phyloP scores from a whole-genome alignment of 306 rosid species.

The Bauhinia variegata region DNA sequence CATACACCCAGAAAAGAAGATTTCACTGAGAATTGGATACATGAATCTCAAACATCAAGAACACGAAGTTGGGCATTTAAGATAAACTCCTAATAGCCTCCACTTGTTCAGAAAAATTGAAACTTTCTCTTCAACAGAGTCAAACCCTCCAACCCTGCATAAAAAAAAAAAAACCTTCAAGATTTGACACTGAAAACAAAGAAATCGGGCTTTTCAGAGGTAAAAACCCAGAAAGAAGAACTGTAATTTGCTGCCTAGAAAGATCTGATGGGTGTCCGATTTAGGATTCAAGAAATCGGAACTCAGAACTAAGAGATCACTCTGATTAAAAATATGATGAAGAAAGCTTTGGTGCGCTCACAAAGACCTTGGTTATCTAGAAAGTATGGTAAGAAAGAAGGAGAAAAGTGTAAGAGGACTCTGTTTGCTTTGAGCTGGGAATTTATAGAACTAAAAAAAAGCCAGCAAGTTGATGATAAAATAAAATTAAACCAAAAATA shows the following conservation, averaged over 20 bases:
- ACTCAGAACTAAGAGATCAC: neutral
- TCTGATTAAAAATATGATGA: slow-evolving; percentile 20
- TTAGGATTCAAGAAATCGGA: neutral
- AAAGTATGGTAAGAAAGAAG: slow-evolving; percentile 16
- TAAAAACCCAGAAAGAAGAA: neutral
- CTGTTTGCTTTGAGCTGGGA: neutral
- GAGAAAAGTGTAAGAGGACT: slow-evolving; percentile 46
- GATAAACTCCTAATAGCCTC: slow-evolving; percentile 17
- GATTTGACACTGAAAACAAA: slow-evolving; percentile 1
- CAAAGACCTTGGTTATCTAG: slow-evolving; percentile 26
- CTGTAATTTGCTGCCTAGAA: neutral
- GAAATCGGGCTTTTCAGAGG: neutral
- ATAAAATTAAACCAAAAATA: neutral
- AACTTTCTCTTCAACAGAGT: neutral
- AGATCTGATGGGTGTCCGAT: slow-evolving; percentile 6
- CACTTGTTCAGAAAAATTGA: neutral
- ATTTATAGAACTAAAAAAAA: slow-evolving; percentile 59
- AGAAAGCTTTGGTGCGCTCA: slow-evolving; percentile 19
- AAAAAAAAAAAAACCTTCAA: neutral
- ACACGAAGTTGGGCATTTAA: slow-evolving; percentile 61
- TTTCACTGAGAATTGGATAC: slow-evolving; percentile 90
- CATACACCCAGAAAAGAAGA: slow-evolving; percentile 80
- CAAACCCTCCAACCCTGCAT: slow-evolving; percentile 17
- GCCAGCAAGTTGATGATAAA: slow-evolving; percentile 37
- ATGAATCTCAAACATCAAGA: slow-evolving; percentile 92